Evolutionary conservation across 2,329 filamentous ascomycete species (phyloP).

Genomic region (Xylariaceae sp.): DNA sequence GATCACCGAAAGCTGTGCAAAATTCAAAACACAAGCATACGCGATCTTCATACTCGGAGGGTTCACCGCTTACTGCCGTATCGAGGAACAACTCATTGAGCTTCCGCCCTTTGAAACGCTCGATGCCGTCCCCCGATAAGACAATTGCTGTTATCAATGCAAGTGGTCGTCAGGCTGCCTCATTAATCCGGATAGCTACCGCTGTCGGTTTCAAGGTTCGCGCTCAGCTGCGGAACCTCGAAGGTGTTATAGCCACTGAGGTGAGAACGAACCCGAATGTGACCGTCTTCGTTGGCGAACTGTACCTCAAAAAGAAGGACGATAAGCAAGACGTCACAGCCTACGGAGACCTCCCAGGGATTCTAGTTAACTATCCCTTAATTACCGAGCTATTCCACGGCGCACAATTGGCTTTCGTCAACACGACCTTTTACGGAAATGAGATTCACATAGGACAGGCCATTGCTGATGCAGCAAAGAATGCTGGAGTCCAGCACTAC

Average conservation of each 20-base stretch:
- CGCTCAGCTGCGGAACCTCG: slow-evolving; percentile 86
- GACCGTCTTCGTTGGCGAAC: slow-evolving; percentile 67
- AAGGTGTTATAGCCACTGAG: slow-evolving; percentile 88
- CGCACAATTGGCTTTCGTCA: slow-evolving; percentile 92
- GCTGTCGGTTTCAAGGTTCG: slow-evolving; percentile 93
- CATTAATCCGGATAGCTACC: slow-evolving; percentile 90
- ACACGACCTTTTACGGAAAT: slow-evolving; percentile 96
- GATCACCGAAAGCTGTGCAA: slow-evolving; percentile 38
- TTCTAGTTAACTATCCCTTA: slow-evolving; percentile 74
- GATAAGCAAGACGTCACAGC: slow-evolving; percentile 70
- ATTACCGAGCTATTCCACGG: slow-evolving; percentile 82
- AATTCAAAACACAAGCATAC: slow-evolving; percentile 63
- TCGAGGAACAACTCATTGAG: slow-evolving; percentile 66
- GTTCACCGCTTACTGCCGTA: slow-evolving; percentile 57
- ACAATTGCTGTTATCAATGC: slow-evolving; percentile 95
- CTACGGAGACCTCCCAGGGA: slow-evolving; percentile 67
- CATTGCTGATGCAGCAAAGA: slow-evolving; percentile 87
- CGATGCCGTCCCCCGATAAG: slow-evolving; percentile 69
- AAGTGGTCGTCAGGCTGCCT: slow-evolving; percentile 93
- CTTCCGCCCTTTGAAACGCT: slow-evolving; percentile 66
- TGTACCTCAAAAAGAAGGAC: slow-evolving; percentile 63
- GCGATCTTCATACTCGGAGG: slow-evolving; percentile 66
- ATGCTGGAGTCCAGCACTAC: slow-evolving; percentile 84
- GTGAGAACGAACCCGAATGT: slow-evolving; percentile 81
- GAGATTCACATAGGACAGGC: slow-evolving; percentile 89